Conservation (phyloP, 208 protist genomes). For the Spongospora subterranea region DNA sequence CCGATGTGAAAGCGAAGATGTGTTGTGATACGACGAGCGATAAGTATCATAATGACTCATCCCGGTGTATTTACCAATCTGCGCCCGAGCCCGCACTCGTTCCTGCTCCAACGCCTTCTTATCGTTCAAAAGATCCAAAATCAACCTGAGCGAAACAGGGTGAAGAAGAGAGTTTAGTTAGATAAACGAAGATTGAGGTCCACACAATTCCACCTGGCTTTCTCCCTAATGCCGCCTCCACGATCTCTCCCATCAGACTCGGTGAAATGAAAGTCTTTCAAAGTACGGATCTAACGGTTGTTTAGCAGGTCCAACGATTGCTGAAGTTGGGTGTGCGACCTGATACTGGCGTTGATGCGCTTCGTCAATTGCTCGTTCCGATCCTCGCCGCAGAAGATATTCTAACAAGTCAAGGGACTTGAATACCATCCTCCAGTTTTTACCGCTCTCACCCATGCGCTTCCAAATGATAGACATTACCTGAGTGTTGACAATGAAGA, state of each 20-base stretch:
- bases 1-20: neutral
- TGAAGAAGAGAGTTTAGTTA: too few relatives aligned
- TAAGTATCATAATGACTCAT: neutral
- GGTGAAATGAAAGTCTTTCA: constrained; percentile 17
- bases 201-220: neutral
- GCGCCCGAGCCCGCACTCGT: neutral
- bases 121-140: neutral
- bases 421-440: constrained; percentile 64
- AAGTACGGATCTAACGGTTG: neutral
- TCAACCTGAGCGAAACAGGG: neutral
- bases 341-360: constrained; percentile 51
- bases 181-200: neutral
- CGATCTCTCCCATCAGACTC: neutral
- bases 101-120: neutral
- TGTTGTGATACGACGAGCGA: too few relatives aligned
- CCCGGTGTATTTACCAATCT: neutral
- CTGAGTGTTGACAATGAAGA: too few relatives aligned
- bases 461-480: constrained; percentile 63
- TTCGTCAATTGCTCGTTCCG: constrained; percentile 56
- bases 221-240: neutral
- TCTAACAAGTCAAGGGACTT: constrained; percentile 61
- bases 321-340: neutral
- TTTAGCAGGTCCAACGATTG: neutral
- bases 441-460: constrained; percentile 59
- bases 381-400: constrained; percentile 59